Evolutionary conservation across 495 filamentous ascomycete genomes (phyloP).

Genomic region (Barbatosphaeria neglecta): DNA sequence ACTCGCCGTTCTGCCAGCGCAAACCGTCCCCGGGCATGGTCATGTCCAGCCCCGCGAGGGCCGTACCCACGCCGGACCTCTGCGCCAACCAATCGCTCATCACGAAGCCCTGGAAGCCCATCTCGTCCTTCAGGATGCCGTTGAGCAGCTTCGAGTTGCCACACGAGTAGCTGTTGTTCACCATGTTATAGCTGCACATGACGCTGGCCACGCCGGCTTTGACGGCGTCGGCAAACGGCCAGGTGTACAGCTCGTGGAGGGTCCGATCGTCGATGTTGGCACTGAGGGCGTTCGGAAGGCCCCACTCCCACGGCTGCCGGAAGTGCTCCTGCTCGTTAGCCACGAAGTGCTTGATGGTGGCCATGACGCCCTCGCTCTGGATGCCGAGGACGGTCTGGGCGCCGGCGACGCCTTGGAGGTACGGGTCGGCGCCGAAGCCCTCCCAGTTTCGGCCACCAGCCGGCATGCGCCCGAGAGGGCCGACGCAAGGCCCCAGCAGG

Average conservation of each 20-base stretch:
- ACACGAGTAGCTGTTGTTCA: slow-evolving; percentile 86
- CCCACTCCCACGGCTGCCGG: slow-evolving; percentile 74
- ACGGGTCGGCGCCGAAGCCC: slow-evolving; percentile 63
- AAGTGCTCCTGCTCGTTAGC: slow-evolving; percentile 69
- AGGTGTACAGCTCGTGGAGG: slow-evolving; percentile 75
- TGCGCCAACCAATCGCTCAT: slow-evolving; percentile 92
- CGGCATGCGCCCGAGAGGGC: slow-evolving; percentile 58
- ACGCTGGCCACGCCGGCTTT: slow-evolving; percentile 76
- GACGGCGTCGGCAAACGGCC: slow-evolving; percentile 83
- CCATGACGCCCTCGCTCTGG: slow-evolving; percentile 61
- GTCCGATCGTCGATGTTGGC: slow-evolving; percentile 76
- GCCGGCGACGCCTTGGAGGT: slow-evolving; percentile 56
- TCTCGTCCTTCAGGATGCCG: slow-evolving; percentile 85
- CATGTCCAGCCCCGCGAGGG: slow-evolving; percentile 83
- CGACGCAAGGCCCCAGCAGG: slow-evolving; percentile 56
- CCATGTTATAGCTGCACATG: slow-evolving; percentile 84
- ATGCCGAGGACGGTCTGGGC: slow-evolving; percentile 58
- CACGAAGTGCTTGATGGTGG: slow-evolving; percentile 62
- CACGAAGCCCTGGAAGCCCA: slow-evolving; percentile 91
- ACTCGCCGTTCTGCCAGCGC: slow-evolving; percentile 60
- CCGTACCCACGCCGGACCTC: slow-evolving; percentile 64
- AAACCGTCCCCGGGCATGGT: slow-evolving; percentile 90
- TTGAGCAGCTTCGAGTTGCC: slow-evolving; percentile 88
- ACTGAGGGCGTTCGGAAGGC: slow-evolving; percentile 59
- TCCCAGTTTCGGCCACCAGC: slow-evolving; percentile 70